These are phyloP conservation scores for Curvularia eragrostidis DNA, from an alignment of 2,329 filamentous ascomycete genomes.

Conservation along the genomic window DNA sequence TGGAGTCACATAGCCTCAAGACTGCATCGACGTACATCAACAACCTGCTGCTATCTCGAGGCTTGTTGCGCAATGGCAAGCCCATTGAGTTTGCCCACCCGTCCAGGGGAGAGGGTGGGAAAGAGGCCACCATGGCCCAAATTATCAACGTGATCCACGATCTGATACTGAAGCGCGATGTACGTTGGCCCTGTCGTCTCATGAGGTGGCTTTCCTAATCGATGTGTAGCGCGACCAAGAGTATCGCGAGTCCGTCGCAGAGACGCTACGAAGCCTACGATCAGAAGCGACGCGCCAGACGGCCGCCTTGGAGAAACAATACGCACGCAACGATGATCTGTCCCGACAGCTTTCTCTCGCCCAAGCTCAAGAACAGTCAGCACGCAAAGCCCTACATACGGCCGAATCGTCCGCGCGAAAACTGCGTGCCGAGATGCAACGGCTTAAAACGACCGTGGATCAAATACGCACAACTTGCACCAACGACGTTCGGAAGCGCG, in stretches of 20 bases:
- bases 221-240: constrained; percentile 80
- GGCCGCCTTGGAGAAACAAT: constrained; percentile 67
- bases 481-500: constrained; percentile 88
- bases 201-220: constrained; percentile 10
- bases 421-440: constrained; percentile 83
- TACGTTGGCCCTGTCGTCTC: constrained; percentile 53
- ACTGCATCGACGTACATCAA: constrained; percentile 70
- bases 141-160: constrained; percentile 96
- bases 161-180: constrained; percentile 86
- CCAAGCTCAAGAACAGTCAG: constrained; percentile 73
- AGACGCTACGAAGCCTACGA: constrained; percentile 77
- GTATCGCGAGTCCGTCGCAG: constrained; percentile 81
- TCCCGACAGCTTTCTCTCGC: constrained; percentile 63
- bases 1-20: constrained; percentile 61
- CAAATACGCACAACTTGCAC: constrained; percentile 87
- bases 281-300: constrained; percentile 77
- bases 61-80: constrained; percentile 68
- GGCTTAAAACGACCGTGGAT: constrained; percentile 78
- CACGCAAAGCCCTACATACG: constrained; percentile 72
- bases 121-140: constrained; percentile 76
- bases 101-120: constrained; percentile 66
- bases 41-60: constrained; percentile 69
- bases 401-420: constrained; percentile 76
- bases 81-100: constrained; percentile 83
- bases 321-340: constrained; percentile 63